phyloP scores from a whole-genome alignment of 179 eudicot species.

The Carnegiea gigantea region DNA sequence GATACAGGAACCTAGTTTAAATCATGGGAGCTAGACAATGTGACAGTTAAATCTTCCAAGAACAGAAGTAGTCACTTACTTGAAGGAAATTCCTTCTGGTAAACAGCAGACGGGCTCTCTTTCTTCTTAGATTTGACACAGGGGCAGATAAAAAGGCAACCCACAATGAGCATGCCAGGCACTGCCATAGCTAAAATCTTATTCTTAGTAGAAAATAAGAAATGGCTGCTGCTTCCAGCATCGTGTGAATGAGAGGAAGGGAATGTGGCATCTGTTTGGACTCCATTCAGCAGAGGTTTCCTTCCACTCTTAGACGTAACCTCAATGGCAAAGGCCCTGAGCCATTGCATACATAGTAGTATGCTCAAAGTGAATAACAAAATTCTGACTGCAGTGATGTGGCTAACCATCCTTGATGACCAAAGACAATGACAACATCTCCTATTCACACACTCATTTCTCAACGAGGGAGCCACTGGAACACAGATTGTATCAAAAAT shows the following conservation, averaged over 20 bases:
- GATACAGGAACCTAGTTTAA: not conserved
- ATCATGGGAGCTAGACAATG: not conserved
- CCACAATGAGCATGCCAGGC: slow-evolving; percentile 61
- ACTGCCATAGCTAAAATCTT: slow-evolving; percentile 56
- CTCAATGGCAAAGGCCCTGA: slow-evolving; percentile 23
- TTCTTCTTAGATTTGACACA: slow-evolving; percentile 62
- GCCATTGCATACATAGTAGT: slow-evolving; percentile 23
- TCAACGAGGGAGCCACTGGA: slow-evolving; percentile 5
- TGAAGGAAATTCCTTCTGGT: slow-evolving; percentile 52
- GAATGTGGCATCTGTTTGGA: slow-evolving; percentile 30
- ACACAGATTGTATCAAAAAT: not conserved
- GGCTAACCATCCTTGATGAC: slow-evolving; percentile 28
- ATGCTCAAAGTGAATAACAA: slow-evolving; percentile 25
- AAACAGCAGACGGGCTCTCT: slow-evolving; percentile 39
- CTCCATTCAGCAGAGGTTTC: slow-evolving; percentile 43
- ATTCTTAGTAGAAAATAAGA: slow-evolving; percentile 40
- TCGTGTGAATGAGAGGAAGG: slow-evolving; percentile 26
- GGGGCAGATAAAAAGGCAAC: slow-evolving; percentile 64
- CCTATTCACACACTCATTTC: slow-evolving; percentile 16
- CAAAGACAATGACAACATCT: slow-evolving; percentile 2
- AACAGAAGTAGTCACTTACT: slow-evolving; percentile 46
- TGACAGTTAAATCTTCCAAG: not conserved
- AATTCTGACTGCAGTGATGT: slow-evolving; percentile 10
- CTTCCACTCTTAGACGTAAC: slow-evolving; percentile 34
- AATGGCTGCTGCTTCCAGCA: slow-evolving; percentile 24